These are phyloP conservation scores for Sordariomycetes sp. DNA, from an alignment of 2,329 filamentous ascomycete genomes.

Conservation along the genomic window DNA sequence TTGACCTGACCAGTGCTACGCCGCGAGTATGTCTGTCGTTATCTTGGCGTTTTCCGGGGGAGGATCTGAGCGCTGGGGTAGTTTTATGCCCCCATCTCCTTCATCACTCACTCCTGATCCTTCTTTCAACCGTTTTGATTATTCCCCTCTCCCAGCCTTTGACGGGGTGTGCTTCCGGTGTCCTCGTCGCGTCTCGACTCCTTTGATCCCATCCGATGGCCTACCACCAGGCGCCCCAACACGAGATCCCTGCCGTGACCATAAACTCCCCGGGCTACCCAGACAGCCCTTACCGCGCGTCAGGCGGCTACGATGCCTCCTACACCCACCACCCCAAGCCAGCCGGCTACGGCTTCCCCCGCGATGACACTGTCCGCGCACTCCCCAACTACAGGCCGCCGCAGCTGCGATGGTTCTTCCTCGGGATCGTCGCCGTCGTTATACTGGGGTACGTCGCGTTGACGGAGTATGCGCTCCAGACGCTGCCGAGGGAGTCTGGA, in stretches of 20 bases:
- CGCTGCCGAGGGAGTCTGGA: background rate
- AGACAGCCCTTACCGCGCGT: background rate
- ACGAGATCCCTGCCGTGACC: background rate
- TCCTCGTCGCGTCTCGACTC: too few species aligned
- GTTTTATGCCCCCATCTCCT: too few species aligned
- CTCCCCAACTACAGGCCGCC: background rate
- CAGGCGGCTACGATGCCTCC: background rate
- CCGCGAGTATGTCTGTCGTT: too few species aligned
- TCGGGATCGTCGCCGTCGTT: background rate
- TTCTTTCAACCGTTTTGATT: too few species aligned
- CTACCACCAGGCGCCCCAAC: slow-evolving; percentile 2
- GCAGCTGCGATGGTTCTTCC: background rate
- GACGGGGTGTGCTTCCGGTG: too few species aligned
- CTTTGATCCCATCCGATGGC: background rate
- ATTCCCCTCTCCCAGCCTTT: too few species aligned
- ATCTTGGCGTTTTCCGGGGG: too few species aligned
- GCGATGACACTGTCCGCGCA: background rate
- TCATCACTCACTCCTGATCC: too few species aligned
- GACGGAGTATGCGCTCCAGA: slow-evolving; percentile 1
- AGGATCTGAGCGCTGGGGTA: too few species aligned
- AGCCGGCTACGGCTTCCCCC: background rate
- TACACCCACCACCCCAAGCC: background rate
- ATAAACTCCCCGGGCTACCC: background rate
- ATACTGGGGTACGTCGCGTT: slow-evolving; percentile 1
- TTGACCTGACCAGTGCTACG: too few species aligned